Evolutionary conservation across 768 basidiomycete species (phyloP).

Genomic region (Hygrophorus russula): DNA sequence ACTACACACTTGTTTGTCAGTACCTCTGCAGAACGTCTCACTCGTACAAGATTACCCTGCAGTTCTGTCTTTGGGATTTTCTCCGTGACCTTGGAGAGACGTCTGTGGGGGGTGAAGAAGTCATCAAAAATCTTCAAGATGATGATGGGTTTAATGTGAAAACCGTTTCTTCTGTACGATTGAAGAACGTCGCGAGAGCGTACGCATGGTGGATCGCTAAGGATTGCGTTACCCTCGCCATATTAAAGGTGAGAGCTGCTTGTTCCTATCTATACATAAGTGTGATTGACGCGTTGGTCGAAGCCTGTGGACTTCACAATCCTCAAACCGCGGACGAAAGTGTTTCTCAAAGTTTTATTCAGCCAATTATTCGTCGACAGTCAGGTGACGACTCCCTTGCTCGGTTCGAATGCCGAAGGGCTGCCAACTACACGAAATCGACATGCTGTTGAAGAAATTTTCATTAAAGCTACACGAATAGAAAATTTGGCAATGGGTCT

Average conservation of each 20-base stretch:
- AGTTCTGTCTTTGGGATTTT: constrained; percentile 96
- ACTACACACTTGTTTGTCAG: constrained; percentile 83
- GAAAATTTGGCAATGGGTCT: constrained; percentile 65
- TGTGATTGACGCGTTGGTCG: neutral
- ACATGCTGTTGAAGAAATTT: constrained; percentile 60
- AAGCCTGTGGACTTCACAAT: constrained; percentile 83
- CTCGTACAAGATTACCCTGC: constrained; percentile 83
- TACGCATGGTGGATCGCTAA: constrained; percentile 94
- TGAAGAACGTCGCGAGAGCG: constrained; percentile 68
- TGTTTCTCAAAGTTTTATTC: constrained; percentile 66
- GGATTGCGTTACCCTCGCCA: constrained; percentile 57
- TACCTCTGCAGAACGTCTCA: constrained; percentile 73
- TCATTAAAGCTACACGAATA: constrained; percentile 61
- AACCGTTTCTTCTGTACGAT: constrained; percentile 43
- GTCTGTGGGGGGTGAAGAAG: constrained; percentile 67
- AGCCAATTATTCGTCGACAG: constrained; percentile 59
- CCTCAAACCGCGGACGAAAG: constrained; percentile 49
- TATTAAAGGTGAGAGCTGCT: constrained; percentile 66
- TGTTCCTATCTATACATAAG: too few relatives aligned
- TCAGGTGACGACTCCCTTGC: constrained; percentile 61
- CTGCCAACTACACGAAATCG: constrained; percentile 39
- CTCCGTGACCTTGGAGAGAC: constrained; percentile 83
- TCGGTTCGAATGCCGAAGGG: constrained; percentile 25
- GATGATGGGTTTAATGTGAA: constrained; percentile 37
- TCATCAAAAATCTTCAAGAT: constrained; percentile 56